phyloP scores from a whole-genome alignment of 2,329 filamentous ascomycete species.

The Colletotrichum sojae region DNA sequence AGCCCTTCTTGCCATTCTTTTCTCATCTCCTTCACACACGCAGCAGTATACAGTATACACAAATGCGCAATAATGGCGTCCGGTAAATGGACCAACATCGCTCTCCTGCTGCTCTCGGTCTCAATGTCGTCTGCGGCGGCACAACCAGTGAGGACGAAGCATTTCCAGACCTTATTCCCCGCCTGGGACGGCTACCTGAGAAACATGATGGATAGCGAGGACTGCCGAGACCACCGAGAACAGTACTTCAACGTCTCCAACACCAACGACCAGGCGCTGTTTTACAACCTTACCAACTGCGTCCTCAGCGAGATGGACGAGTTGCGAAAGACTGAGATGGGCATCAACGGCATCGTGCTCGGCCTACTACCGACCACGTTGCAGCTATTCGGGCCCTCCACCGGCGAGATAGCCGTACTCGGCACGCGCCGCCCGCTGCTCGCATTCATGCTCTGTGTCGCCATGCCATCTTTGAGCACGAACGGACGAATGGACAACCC shows the following conservation, averaged over 20 bases:
- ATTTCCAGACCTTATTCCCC: neutral
- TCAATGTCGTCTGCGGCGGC: neutral
- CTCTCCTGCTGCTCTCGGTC: neutral
- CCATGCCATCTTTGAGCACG: too few relatives aligned
- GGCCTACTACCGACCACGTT: slow-evolving; percentile 5
- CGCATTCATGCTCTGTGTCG: too few relatives aligned
- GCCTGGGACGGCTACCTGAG: neutral
- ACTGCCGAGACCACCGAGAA: neutral
- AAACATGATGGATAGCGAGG: neutral
- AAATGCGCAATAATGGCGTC: too few relatives aligned
- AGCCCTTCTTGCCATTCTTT: too few relatives aligned
- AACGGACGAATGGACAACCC: too few relatives aligned
- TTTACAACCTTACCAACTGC: neutral
- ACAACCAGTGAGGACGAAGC: neutral
- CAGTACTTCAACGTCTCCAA: neutral
- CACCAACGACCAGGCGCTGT: neutral
- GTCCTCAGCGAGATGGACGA: slow-evolving; percentile 2
- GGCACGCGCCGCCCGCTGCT: neutral
- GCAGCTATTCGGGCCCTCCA: neutral
- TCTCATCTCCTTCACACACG: too few relatives aligned
- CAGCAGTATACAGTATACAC: too few relatives aligned
- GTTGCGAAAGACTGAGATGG: slow-evolving; percentile 9
- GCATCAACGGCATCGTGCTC: neutral
- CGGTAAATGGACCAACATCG: too few relatives aligned
- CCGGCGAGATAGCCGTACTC: neutral